Evolutionary conservation across 306 rosid genomes (phyloP).

Genomic region (Casuarina equisetifolia): DNA sequence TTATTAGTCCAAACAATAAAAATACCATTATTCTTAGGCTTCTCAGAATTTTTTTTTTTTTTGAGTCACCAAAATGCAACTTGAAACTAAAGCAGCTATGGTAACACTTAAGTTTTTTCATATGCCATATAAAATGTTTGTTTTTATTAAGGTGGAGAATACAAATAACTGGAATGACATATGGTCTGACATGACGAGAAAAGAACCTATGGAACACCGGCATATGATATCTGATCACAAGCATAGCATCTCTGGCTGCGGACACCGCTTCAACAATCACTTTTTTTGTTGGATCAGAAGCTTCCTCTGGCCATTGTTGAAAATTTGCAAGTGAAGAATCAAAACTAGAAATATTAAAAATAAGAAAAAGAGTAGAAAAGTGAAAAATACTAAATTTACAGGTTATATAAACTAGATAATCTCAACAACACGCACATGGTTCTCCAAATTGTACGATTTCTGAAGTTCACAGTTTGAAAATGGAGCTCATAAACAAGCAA

Average conservation of each 20-base stretch:
- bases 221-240: conserved; percentile 72
- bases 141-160: not conserved
- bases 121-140: conserved; percentile 10
- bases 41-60: no score
- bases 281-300: conserved; percentile 57
- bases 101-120: no score
- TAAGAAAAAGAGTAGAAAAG: not conserved
- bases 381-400: conserved; percentile 9
- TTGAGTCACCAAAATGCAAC: no score
- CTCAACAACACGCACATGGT: not conserved
- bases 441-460: conserved; percentile 18
- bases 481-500: conserved; percentile 13
- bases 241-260: conserved; percentile 87
- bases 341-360: conserved; percentile 9
- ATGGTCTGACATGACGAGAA: conserved; percentile 22
- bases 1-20: no score
- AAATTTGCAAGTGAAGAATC: conserved; percentile 30
- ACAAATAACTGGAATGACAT: conserved; percentile 12
- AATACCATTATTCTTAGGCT: no score
- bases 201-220: conserved; percentile 87
- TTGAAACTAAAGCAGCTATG: no score
- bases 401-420: not conserved
- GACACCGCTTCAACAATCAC: conserved; percentile 61
- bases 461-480: conserved; percentile 25
- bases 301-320: conserved; percentile 80